Evolutionary conservation across 139 green algal genomes (phyloP), one percentile per base, ranked within the genome.

Genomic region (Protoeuglena noctilucae): DNA sequence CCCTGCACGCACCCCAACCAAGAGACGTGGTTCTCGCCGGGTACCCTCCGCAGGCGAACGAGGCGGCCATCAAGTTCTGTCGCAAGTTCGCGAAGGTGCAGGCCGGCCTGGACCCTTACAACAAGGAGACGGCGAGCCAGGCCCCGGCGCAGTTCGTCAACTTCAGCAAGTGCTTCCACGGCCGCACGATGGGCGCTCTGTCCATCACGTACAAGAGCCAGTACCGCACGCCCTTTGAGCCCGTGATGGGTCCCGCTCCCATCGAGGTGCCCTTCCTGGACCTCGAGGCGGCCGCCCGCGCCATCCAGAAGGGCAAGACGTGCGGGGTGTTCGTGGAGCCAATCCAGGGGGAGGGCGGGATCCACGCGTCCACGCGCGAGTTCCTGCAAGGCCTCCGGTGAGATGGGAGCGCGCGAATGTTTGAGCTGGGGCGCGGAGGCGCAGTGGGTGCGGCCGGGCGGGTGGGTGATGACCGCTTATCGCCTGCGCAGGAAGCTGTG

Each of bases 61-160:
- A 99, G 70, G 92, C 71, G 2, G 92, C 86, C 29, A 94, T 99
- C 69, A 99, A 99, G 66, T 99, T 99, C 74, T 80, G 86, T 0
- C 77, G 92, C 65, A 98, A 98, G 71, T 91, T 70, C 51, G 84
- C 84, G 2, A 76, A 78, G 17, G 71, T 92, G 9, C 60, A 60
- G 51, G 76, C 78, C 18, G 82, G 75, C 19, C 45, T 91, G 9
- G 79, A 89, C 69, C 69, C 75, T 0, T 88, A 89, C 58, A 65
- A 83, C 56, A 50, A 54, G 2, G 34, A 67, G 4, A 70, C 77
- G 17, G 54, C 56, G 22, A 60, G 24, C 39, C 39, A 40, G 1
- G 81, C 72, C 0, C 76, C 86, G n/a, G 66, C 66, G 60, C 85
- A 96, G 61, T 73, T 97, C 21, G 86, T 99, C 1, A 83, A 78